Base-by-base conservation (phyloP, 371 early-diverging fungal species). In the Quaeritorhiza haematococci region DNA sequence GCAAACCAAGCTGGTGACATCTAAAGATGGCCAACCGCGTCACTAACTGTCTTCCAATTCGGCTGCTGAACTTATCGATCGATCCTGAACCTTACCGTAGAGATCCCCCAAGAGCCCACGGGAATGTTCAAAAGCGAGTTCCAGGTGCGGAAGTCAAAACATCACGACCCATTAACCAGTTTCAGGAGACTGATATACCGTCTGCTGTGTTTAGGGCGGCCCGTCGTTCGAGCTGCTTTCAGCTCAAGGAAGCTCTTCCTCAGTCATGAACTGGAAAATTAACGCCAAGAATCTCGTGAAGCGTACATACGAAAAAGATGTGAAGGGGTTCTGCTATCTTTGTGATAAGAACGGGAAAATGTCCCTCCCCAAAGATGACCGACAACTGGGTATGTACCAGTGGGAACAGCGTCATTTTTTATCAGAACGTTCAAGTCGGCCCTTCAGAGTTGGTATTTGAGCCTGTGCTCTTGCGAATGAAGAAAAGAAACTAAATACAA, bases 341-440 rank as follows among this genome's bases (percentile, higher is more conserved):
- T 64, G 63, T 33, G 72, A 72, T 47, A 66, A 66, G 33, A 33
- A 42, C n/a, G 69, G 64, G 19, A 62, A 61, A 34, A 30, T 72
- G 1, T 21, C 53, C 4, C 34, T 72, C 15, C 72, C 72, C 24
- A 72, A 68, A 47, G 69, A 66, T 48, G 65, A 68, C 13, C 56
- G 59, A 54, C 63, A 63, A 32, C 38, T 57, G 29, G 68, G 71
- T 71, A 45, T 43, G 19, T 32, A 46, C n/a, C 10, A 15, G 26
- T 51, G 35, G 10, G 30, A 49, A 7, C n/a, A 2, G 23, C n/a
- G n/a, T 45, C 23, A 21, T 32, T 35, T 5, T 21, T 7, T 26
- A 17, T 46, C 5, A 15, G 29, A 3, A 6, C 23, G 7, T 56
- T 19, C 33, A 10, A 15, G 50, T 23, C 1, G 33, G 17, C 50